These are phyloP conservation scores for Phytophthora hibernalis DNA, from an alignment of 352 stramenopile genomes.

Conservation along the genomic window DNA sequence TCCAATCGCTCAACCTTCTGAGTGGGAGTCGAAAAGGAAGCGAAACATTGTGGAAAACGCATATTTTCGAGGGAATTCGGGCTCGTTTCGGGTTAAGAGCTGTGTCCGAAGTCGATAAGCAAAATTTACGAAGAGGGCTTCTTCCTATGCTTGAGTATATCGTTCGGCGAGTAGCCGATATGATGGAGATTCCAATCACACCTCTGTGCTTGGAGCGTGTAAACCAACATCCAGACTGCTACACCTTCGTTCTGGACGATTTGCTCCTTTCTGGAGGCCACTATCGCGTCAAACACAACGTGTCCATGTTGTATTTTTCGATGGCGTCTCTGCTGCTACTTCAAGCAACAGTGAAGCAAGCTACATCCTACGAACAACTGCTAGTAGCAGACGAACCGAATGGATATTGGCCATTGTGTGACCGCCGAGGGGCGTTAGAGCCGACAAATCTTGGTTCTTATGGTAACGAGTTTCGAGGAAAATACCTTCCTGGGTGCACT, in stretches of 20 bases:
- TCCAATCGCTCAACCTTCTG: constrained; percentile 74
- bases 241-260: constrained; percentile 84
- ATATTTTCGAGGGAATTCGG: constrained; percentile 81
- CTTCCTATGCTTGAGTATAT: constrained; percentile 61
- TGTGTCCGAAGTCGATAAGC: constrained; percentile 79
- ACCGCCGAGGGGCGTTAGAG: constrained; percentile 72
- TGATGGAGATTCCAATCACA: constrained; percentile 68
- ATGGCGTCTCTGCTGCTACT: constrained; percentile 86
- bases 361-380: constrained; percentile 82
- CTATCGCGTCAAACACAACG: constrained; percentile 85
- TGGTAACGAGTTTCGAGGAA: constrained; percentile 51
- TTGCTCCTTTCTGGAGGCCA: constrained; percentile 38
- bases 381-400: constrained; percentile 67
- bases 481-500: constrained; percentile 65
- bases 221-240: constrained; percentile 59
- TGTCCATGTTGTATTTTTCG: constrained; percentile 88
- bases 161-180: constrained; percentile 52
- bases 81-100: constrained; percentile 71
- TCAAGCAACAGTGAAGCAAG: constrained; percentile 77
- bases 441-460: constrained; percentile 78
- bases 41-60: constrained; percentile 73
- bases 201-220: constrained; percentile 52
- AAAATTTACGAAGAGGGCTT: constrained; percentile 72
- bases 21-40: constrained; percentile 64
- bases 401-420: constrained; percentile 90